Evolutionary conservation across 1,139 yeast species (phyloP), one percentile per base, ranked within the genome.

Genomic region (Protomyces inouyei): DNA sequence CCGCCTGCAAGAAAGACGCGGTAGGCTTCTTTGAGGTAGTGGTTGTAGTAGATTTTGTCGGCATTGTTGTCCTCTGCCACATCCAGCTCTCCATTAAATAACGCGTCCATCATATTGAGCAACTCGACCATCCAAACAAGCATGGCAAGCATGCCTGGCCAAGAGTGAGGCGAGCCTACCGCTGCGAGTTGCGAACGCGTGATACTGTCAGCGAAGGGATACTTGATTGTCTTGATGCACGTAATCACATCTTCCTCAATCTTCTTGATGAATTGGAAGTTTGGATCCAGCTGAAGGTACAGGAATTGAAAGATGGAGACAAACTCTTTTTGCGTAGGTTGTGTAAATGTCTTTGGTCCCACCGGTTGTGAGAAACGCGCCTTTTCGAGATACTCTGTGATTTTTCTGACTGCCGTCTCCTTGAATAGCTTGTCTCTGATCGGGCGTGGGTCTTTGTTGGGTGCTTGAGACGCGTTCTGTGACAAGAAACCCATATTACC

Each of bases 241-340:
- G 82, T 80, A 69, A 85, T 86, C 10, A 91, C 88, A 68, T 92
- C 97, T 63, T 83, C 81, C 69, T 91, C 97, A 52, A 87, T 81
- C 16, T 88, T 79, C 71, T 82, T 84, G 35, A 84, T 80, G 72
- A 89, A 89, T 68, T 78, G 79, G 73, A 87, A 87, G 53, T 87
- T 86, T 0, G 97, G 97, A 73, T 92, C 97, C 51, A 90, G 76
- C 70, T 84, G 82, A 68, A 79, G 81, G 75, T 88, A 90, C 28
- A 91, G 76, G 81, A 91, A 92, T 73, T 87, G 88, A 76, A 91
- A 91, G 21, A 91, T 85, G 60, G 82, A 73, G 10, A 84, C 85
- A 74, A 91, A 91, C 70, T 89, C 96, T 73, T 87, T 88, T 72
- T 91, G 97, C 0, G 97, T 90, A 8, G 97, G 97, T 69, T 82